Percentiles rank a stretch among this genome's conserved stretches.
These are phyloP conservation scores for Cubamyces sp. DNA, from an alignment of 768 basidiomycete genomes.

Conservation along the genomic window DNA sequence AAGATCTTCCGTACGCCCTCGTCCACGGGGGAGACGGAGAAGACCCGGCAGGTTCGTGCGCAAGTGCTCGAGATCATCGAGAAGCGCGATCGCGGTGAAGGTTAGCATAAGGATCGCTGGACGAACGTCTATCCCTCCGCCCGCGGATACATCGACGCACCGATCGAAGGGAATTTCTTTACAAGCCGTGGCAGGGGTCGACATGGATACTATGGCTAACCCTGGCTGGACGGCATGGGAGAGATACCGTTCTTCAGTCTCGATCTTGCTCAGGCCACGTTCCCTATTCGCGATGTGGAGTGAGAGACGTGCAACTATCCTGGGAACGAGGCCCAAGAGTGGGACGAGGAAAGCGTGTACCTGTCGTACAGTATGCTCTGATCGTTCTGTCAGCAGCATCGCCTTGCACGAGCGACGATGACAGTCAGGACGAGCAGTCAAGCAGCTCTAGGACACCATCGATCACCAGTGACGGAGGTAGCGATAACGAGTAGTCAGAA, in stretches of 20 bases:
- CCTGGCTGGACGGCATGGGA: conserved; percentile 2
- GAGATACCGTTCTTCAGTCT: conserved; percentile 24
- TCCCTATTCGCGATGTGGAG: conserved; percentile 3
- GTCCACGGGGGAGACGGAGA: not conserved
- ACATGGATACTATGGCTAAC: not conserved
- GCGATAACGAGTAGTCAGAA: no score
- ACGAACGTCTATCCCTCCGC: conserved; percentile 31
- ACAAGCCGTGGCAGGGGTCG: no score
- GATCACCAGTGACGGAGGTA: no score
- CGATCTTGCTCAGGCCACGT: not conserved
- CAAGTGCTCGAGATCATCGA: conserved; percentile 13
- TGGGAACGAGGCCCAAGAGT: conserved; percentile 34
- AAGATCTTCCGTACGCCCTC: conserved; percentile 33
- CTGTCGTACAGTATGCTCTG: conserved; percentile 34
- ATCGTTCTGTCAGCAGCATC: no score
- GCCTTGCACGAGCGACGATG: no score
- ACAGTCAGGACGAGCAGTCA: no score
- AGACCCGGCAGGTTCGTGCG: not conserved
- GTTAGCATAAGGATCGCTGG: not conserved
- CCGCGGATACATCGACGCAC: conserved; percentile 23
- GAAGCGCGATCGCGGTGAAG: conserved; percentile 17
- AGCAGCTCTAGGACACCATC: no score
- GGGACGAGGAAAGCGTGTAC: conserved; percentile 31
- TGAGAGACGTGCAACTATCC: conserved; percentile 24
- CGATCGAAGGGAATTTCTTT: not conserved